Base-by-base conservation (phyloP, 2,329 filamentous ascomycete genomes). In the Colletotrichum sp. region DNA sequence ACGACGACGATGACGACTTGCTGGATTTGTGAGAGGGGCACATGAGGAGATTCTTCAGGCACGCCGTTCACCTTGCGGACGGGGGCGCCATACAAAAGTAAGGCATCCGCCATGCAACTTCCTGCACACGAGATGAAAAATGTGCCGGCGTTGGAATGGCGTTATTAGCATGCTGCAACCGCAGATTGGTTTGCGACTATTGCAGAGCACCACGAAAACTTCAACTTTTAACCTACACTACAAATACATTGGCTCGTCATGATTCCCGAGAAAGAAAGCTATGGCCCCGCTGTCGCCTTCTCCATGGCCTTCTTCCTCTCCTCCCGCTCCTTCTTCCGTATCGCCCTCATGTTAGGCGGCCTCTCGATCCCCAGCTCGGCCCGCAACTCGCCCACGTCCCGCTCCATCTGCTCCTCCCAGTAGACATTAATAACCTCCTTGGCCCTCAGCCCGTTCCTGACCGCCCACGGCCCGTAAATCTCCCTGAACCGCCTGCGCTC, bases 371-470 rank as follows among this genome's bases (percentile, higher is more conserved):
- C 93, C 78, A 99, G 82, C 81, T 95, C 89, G 6, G 80, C 83
- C 76, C 97, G 90, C 81, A 99, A 81, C 76, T 93, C 94, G 66
- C 91, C 89, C 31, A 98, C 94, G 83, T 98, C 93, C 71, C 92
- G 94, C 85, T 96, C 93, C 77, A 99, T 84, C 85, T 96, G 90
- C 86, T 98, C 95, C 84, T 99, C 97, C 97, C 97, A 99, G 81
- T 98, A 99, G 2, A 99, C 93, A 83, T 98, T 98, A 77, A 99
- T 96, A 38, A 98, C 87, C 80, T 98, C 94, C 79, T 93, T 91
- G 62, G 92, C 90, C 69, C 90, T 86, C 76, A 95, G 83, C 16
- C 97, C 97, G 82, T 98, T 98, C 68, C 90, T 87, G 58, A 98
- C 84, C 43, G 97, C 97, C 97, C 97, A 99, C 1, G 97, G 97